phyloP scores from a whole-genome alignment of 257 asterid species.

The Penstemon eatonii region DNA sequence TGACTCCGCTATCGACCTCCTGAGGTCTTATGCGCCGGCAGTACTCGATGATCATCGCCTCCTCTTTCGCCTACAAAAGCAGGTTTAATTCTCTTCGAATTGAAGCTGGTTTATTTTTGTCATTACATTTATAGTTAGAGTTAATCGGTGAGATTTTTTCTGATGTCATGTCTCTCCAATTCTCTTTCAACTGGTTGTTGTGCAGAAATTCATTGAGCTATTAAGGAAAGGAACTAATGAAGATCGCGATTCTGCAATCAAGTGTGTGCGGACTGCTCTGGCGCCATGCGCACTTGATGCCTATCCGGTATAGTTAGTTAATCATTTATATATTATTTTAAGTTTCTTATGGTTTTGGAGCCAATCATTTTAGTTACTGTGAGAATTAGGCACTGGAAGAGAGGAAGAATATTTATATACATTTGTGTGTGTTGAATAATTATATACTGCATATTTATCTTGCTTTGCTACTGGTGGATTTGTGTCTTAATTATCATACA shows the following conservation, averaged over 20 bases:
- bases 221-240: slow-evolving; percentile 77
- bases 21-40: slow-evolving; percentile 59
- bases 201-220: slow-evolving; percentile 86
- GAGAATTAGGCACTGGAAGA: too few species aligned
- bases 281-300: slow-evolving; percentile 98
- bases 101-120: not conserved
- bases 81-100: slow-evolving; percentile 38
- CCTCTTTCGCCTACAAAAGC: slow-evolving; percentile 89
- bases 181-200: not conserved
- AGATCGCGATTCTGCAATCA: slow-evolving; percentile 80
- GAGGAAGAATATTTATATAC: not conserved
- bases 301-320: slow-evolving; percentile 63
- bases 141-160: slow-evolving; percentile 1
- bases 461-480: not conserved
- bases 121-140: not conserved
- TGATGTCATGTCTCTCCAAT: not conserved
- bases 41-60: slow-evolving; percentile 90
- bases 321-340: not conserved
- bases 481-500: not conserved
- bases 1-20: slow-evolving; percentile 74
- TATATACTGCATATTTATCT: not conserved
- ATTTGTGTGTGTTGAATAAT: not conserved
- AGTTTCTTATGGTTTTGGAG: not conserved
- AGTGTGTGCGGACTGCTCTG: slow-evolving; percentile 70
- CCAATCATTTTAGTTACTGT: not conserved